A percentile compares a stretch with the other conserved stretches of the same genome.
Conservation (phyloP, 768 basidiomycete genomes). For the Obba rivulosa region DNA sequence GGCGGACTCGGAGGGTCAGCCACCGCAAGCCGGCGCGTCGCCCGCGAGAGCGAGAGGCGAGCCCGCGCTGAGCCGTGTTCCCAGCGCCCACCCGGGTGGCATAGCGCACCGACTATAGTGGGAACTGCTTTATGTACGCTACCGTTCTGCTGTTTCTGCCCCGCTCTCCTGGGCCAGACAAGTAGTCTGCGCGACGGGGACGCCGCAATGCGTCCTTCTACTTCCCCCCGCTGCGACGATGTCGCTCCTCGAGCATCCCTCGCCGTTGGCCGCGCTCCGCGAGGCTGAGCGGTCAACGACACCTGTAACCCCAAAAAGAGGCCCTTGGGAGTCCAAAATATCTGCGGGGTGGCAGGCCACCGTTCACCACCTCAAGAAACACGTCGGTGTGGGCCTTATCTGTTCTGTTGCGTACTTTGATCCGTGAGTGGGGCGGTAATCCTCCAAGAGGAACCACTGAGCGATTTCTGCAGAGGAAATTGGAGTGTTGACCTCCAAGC, state of each 20-base stretch:
- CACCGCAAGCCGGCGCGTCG: conserved; percentile 1
- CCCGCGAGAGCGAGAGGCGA: conserved; percentile 7
- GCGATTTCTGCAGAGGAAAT: conserved; percentile 51
- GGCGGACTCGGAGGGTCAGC: conserved; percentile 2
- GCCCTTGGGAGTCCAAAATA: too few relatives aligned
- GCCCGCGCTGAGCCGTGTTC: conserved; percentile 13
- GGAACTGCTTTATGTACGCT: conserved; percentile 16
- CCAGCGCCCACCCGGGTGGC: conserved; percentile 9
- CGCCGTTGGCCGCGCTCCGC: too few relatives aligned
- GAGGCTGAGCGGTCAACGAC: too few relatives aligned
- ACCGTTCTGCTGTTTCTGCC: conserved; percentile 20
- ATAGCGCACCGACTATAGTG: conserved; percentile 12
- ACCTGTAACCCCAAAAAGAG: too few relatives aligned
- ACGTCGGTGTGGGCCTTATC: conserved; percentile 75
- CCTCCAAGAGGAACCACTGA: not conserved
- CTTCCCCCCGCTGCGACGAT: conserved; percentile 6
- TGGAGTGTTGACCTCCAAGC: conserved; percentile 90
- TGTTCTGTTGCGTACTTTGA: conserved; percentile 88
- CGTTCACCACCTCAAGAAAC: conserved; percentile 14
- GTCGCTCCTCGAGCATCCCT: conserved; percentile 15
- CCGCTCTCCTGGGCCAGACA: conserved; percentile 19
- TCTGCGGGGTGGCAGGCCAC: not conserved
- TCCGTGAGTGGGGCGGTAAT: conserved; percentile 40
- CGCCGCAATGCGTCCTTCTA: conserved; percentile 1
- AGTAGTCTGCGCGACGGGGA: conserved; percentile 15